Evolutionary conservation across 1,139 yeast species (phyloP).

Genomic region (Yamadazyma spencermartinsiae): DNA sequence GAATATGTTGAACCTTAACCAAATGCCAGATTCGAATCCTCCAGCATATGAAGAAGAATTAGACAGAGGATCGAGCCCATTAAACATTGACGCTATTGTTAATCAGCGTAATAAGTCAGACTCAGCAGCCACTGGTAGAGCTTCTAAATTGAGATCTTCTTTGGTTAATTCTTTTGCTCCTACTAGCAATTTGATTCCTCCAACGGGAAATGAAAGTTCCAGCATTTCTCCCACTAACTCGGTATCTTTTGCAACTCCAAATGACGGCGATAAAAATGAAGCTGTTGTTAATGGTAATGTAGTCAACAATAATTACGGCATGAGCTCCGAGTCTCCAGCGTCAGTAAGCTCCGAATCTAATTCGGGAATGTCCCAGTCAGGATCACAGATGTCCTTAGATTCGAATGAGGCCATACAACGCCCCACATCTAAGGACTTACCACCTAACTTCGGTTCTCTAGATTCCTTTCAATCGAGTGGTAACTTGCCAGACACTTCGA

Average conservation of each 20-base stretch:
- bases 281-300: slow-evolving; percentile 3
- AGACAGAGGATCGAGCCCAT: slow-evolving; percentile 6
- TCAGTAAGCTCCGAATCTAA: neutral
- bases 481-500: slow-evolving; percentile 11
- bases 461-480: slow-evolving; percentile 8
- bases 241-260: slow-evolving; percentile 2
- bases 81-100: slow-evolving; percentile 28
- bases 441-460: slow-evolving; percentile 2
- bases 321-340: neutral
- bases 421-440: neutral
- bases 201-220: neutral
- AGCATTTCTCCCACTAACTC: slow-evolving; percentile 4
- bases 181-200: slow-evolving; percentile 3
- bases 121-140: slow-evolving; percentile 5
- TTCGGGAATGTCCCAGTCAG: neutral
- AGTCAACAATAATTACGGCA: neutral
- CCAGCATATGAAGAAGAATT: slow-evolving; percentile 29
- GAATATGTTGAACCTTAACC: slow-evolving; percentile 9
- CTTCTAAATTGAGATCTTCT: slow-evolving; percentile 16
- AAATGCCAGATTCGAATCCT: slow-evolving; percentile 27
- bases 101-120: slow-evolving; percentile 11
- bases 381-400: slow-evolving; percentile 5
- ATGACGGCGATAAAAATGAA: neutral
- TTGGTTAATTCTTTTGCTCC: slow-evolving; percentile 20
- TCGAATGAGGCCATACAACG: neutral